These are phyloP conservation scores for Puccinia horiana DNA, from an alignment of 1,284 basidiomycete genomes.

Conservation along the genomic window DNA sequence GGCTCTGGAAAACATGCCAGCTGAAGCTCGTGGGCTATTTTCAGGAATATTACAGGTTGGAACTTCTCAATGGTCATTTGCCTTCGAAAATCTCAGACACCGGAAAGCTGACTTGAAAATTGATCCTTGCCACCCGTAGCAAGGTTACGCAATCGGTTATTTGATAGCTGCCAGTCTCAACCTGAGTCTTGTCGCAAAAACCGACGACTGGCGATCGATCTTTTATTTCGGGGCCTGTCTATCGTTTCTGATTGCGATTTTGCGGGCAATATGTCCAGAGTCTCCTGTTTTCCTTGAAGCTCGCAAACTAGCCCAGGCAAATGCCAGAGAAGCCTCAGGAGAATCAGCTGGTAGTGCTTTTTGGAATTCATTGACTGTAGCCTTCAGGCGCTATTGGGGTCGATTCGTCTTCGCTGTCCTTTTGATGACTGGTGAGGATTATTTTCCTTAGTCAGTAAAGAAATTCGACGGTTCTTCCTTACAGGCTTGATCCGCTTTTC, in stretches of 20 bases:
- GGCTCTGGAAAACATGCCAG: slow-evolving; percentile 84
- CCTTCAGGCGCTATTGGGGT: slow-evolving; percentile 78
- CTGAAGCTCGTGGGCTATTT: slow-evolving; percentile 79
- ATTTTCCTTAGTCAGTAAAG: background rate
- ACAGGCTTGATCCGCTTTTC: background rate
- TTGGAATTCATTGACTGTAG: slow-evolving; percentile 61
- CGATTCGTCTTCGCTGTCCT: slow-evolving; percentile 76
- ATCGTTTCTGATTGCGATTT: slow-evolving; percentile 70
- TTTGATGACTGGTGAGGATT: slow-evolving; percentile 59
- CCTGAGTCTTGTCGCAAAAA: slow-evolving; percentile 50
- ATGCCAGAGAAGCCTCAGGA: slow-evolving; percentile 1
- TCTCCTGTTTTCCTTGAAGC: slow-evolving; percentile 69
- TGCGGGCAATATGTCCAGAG: slow-evolving; percentile 77
- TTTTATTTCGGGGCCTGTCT: slow-evolving; percentile 68
- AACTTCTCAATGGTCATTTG: slow-evolving; percentile 65
- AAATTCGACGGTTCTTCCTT: background rate
- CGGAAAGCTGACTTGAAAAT: slow-evolving; percentile 57
- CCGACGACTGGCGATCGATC: slow-evolving; percentile 61
- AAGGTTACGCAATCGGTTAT: slow-evolving; percentile 53
- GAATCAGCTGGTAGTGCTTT: slow-evolving; percentile 29
- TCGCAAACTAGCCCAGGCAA: slow-evolving; percentile 61
- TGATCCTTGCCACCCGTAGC: slow-evolving; percentile 18
- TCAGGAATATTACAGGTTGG: slow-evolving; percentile 82
- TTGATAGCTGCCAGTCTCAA: slow-evolving; percentile 55
- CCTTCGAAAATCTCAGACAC: slow-evolving; percentile 66